Evolutionary conservation across 495 filamentous ascomycete species (phyloP).

Genomic region (Aspergillus sparsus): DNA sequence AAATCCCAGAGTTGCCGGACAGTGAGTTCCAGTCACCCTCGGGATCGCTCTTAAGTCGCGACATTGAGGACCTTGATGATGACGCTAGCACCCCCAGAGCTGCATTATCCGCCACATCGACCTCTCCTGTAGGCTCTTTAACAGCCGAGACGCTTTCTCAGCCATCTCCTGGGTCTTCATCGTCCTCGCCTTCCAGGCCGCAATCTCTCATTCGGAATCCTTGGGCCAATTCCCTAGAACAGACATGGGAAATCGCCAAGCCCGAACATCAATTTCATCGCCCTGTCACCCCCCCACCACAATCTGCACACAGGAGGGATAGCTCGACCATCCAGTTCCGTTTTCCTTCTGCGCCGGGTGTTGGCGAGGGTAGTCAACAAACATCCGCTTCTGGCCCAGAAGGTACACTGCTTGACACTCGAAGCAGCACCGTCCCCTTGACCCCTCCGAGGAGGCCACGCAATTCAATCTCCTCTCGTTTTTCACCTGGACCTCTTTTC

Average conservation of each 20-base stretch:
- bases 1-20: slow-evolving; percentile 23
- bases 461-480: slow-evolving; percentile 42
- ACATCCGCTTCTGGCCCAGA: slow-evolving; percentile 24
- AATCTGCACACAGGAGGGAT: slow-evolving; percentile 16
- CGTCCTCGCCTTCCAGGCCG: slow-evolving; percentile 33
- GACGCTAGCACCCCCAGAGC: slow-evolving; percentile 37
- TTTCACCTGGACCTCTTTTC: slow-evolving; percentile 52
- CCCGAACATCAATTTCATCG: slow-evolving; percentile 34
- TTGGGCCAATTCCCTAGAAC: slow-evolving; percentile 37
- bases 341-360: slow-evolving; percentile 41
- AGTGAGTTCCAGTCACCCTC: slow-evolving; percentile 31
- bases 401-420: slow-evolving; percentile 19
- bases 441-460: slow-evolving; percentile 39
- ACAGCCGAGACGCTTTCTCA: slow-evolving; percentile 34
- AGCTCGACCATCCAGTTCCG: slow-evolving; percentile 44
- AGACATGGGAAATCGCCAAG: slow-evolving; percentile 17
- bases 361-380: slow-evolving; percentile 29
- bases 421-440: slow-evolving; percentile 31
- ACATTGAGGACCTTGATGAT: slow-evolving; percentile 40
- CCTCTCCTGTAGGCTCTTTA: slow-evolving; percentile 39
- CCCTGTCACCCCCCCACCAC: slow-evolving; percentile 33
- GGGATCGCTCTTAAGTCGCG: slow-evolving; percentile 38
- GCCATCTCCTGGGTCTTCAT: slow-evolving; percentile 33
- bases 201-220: slow-evolving; percentile 44
- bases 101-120: slow-evolving; percentile 36